Base-by-base conservation (phyloP, 768 basidiomycete genomes). In the Suillus ampliporus region DNA sequence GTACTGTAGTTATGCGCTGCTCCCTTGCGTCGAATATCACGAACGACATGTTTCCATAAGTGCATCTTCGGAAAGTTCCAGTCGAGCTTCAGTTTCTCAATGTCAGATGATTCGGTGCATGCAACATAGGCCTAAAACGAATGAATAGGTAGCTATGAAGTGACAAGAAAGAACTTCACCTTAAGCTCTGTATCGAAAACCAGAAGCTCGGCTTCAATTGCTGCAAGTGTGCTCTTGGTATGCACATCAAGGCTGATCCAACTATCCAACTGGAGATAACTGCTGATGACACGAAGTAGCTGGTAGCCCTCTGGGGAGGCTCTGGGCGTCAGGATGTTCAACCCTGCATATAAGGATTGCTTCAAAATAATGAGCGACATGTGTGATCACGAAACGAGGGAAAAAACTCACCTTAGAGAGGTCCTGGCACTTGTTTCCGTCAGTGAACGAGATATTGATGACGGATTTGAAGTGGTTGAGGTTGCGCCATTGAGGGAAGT, bases 51-150 rank as follows among this genome's bases (percentile, higher is more conserved):
- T 4, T 65, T 58, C 47, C 77, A 75, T 2, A 68, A 63, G 38
- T 82, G 80, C 0, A 62, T 54, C 63, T 81, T 81, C 0, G 74
- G 77, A 50, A 79, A 79, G 31, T 77, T 60, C 74, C 76, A 78
- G 21, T 71, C 64, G 11, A 65, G 58, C 67, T 76, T 77, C 64
- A 67, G 47, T 4, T 38, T 54, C 17, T 53, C n/a, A 11, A 48
- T n/a, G 5, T 26, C 37, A 23, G 38, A 53, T 44, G n/a, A 2
- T 34, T 37, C 15, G 4, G 28, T 52, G 10, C 44, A 48, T 40
- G 10, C 14, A 26, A 61, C 44, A n/a, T 61, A 62, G 6, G 54
- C 44, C 43, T 26, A 50, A 19, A 52, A 37, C 5, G 21, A n/a
- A 60, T 26, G 7, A 21, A 44, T n/a, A 6, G 31, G 31, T 8